Evolutionary conservation across 805 yeast species (phyloP).

Genomic region (Barnettozyma wickerhamii): DNA sequence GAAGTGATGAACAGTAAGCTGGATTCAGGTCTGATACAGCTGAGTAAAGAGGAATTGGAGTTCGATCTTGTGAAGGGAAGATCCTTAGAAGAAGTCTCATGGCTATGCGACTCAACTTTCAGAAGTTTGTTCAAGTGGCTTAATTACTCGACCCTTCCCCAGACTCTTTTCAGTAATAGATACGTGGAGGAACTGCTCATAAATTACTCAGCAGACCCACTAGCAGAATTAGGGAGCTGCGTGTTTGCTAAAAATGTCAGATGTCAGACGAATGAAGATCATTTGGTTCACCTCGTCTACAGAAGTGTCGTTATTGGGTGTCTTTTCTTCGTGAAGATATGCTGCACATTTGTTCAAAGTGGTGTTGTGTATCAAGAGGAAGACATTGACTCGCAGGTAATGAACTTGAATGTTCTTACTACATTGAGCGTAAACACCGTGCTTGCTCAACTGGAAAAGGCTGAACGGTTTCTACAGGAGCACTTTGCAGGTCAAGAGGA

Average conservation of each 20-base stretch:
- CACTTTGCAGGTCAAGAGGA: slow-evolving; percentile 19
- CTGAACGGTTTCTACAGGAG: slow-evolving; percentile 31
- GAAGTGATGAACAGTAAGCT: slow-evolving; percentile 69
- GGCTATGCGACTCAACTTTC: slow-evolving; percentile 50
- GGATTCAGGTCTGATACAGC: slow-evolving; percentile 69
- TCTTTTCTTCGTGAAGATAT: slow-evolving; percentile 47
- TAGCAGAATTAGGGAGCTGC: slow-evolving; percentile 11
- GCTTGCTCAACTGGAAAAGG: slow-evolving; percentile 26
- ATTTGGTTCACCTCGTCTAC: slow-evolving; percentile 46
- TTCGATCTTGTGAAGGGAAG: slow-evolving; percentile 42
- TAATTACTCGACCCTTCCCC: slow-evolving; percentile 67
- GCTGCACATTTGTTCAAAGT: slow-evolving; percentile 41
- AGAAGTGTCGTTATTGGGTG: slow-evolving; percentile 49
- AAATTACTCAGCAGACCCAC: slow-evolving; percentile 30
- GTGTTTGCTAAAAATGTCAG: slow-evolving; percentile 5
- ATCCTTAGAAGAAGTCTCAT: slow-evolving; percentile 38
- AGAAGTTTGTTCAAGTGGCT: slow-evolving; percentile 68
- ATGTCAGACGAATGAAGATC: background rate
- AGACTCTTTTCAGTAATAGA: slow-evolving; percentile 70
- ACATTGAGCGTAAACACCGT: slow-evolving; percentile 21
- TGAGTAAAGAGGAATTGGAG: slow-evolving; percentile 38
- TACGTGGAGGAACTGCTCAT: slow-evolving; percentile 59
- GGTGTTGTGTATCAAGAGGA: slow-evolving; percentile 74
- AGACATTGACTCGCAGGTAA: slow-evolving; percentile 61
- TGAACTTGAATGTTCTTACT: slow-evolving; percentile 46